Conservation (phyloP, 1,139 yeast species). For the Torulaspora globosa region DNA sequence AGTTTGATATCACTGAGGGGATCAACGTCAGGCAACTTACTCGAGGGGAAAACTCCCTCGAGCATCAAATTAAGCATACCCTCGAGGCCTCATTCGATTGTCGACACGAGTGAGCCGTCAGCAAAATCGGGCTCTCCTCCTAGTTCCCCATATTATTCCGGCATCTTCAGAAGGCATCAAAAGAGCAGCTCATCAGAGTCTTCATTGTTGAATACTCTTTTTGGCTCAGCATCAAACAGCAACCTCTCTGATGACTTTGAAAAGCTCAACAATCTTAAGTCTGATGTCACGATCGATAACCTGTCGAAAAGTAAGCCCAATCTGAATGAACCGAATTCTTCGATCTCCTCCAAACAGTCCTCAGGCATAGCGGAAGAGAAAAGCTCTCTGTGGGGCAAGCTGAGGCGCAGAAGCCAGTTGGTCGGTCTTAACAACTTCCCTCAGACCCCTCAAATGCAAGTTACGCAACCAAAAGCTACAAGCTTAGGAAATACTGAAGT, state of each 20-base stretch:
- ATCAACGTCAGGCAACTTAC: slow-evolving; percentile 29
- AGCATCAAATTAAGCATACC: slow-evolving; percentile 37
- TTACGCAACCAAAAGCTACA: background rate
- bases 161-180: slow-evolving; percentile 57
- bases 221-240: slow-evolving; percentile 21
- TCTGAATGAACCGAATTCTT: slow-evolving; percentile 8
- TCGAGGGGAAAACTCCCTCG: slow-evolving; percentile 17
- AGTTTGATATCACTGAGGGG: slow-evolving; percentile 35
- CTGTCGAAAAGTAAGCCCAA: slow-evolving; percentile 12
- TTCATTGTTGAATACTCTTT: slow-evolving; percentile 39
- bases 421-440: slow-evolving; percentile 9
- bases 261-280: slow-evolving; percentile 5
- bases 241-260: slow-evolving; percentile 12
- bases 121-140: slow-evolving; percentile 45
- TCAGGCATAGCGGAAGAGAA: slow-evolving; percentile 25
- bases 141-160: slow-evolving; percentile 37
- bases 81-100: slow-evolving; percentile 52
- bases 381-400: slow-evolving; percentile 31
- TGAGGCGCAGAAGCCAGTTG: slow-evolving; percentile 30
- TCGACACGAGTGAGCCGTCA: slow-evolving; percentile 40
- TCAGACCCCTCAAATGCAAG: slow-evolving; percentile 5
- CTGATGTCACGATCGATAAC: slow-evolving; percentile 20
- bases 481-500: background rate
- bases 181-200: slow-evolving; percentile 57
- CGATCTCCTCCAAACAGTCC: slow-evolving; percentile 18